Conservation (phyloP, 2,329 filamentous ascomycete species). For the Cercospora sp. region DNA sequence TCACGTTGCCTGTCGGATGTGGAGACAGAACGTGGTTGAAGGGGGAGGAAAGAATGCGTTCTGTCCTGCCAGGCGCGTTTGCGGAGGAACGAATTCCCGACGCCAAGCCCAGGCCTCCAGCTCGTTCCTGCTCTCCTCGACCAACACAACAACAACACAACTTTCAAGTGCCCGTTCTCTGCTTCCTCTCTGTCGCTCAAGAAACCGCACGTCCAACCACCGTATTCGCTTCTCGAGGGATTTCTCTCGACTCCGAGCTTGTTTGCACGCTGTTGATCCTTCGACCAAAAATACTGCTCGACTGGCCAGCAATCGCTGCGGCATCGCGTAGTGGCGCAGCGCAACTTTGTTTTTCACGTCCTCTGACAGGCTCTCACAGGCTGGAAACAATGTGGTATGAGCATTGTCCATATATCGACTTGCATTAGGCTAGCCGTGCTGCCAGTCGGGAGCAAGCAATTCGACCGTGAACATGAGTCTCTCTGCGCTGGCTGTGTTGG, state of each 20-base stretch:
- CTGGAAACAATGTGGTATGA: neutral
- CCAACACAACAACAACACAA: neutral
- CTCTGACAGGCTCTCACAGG: neutral
- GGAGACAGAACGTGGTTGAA: no score
- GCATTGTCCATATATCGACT: neutral
- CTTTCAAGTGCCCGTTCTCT: neutral
- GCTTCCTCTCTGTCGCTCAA: neutral
- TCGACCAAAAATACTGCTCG: neutral
- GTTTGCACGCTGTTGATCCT: neutral
- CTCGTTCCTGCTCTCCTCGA: neutral
- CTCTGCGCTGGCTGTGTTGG: constrained; percentile 1
- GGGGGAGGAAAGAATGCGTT: neutral
- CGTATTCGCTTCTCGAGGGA: neutral
- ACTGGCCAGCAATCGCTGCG: neutral
- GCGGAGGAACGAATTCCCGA: neutral
- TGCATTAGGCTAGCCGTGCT: neutral
- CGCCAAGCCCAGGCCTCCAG: neutral
- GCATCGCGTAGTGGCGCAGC: neutral
- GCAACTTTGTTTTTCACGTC: neutral
- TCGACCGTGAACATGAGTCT: neutral
- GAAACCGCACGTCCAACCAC: neutral
- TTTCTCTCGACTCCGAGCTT: neutral
- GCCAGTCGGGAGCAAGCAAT: neutral
- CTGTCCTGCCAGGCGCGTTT: no score
- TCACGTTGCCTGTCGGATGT: neutral